Conservation (phyloP, 495 filamentous ascomycete species). For the Annulohypoxylon stygium region DNA sequence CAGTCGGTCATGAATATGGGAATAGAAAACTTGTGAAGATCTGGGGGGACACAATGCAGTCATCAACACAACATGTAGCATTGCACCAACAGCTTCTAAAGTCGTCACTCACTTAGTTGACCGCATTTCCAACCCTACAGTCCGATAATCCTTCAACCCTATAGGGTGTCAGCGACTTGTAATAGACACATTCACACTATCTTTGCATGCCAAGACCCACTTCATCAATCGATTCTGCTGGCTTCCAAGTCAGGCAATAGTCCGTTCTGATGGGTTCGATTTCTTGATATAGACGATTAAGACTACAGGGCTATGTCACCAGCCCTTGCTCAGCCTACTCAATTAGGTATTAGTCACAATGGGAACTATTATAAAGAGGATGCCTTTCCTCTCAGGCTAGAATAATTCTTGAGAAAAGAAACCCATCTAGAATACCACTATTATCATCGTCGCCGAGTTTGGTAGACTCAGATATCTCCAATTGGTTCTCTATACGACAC, state of each 20-base stretch:
- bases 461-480: neutral
- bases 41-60: constrained; percentile 2
- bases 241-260: constrained; percentile 9
- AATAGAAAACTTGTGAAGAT: neutral
- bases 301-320: constrained; percentile 7
- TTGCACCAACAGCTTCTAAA: constrained; percentile 4
- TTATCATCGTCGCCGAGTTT: neutral
- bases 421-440: neutral
- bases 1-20: neutral
- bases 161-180: neutral
- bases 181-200: neutral
- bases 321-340: neutral
- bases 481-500: neutral
- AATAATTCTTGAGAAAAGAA: neutral
- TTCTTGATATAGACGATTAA: constrained; percentile 20
- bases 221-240: constrained; percentile 2
- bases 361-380: constrained; percentile 26
- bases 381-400: constrained; percentile 33
- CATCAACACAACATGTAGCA: constrained; percentile 3
- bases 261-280: constrained; percentile 12
- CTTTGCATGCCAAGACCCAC: constrained; percentile 17
- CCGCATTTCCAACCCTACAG: constrained; percentile 2
- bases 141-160: neutral
- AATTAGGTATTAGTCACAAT: constrained; percentile 27
- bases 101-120: neutral